A percentile compares a stretch with the other conserved stretches of the same genome.
These are phyloP conservation scores for Cyclaneusma minus DNA, from an alignment of 2,329 filamentous ascomycete species.

Conservation along the genomic window DNA sequence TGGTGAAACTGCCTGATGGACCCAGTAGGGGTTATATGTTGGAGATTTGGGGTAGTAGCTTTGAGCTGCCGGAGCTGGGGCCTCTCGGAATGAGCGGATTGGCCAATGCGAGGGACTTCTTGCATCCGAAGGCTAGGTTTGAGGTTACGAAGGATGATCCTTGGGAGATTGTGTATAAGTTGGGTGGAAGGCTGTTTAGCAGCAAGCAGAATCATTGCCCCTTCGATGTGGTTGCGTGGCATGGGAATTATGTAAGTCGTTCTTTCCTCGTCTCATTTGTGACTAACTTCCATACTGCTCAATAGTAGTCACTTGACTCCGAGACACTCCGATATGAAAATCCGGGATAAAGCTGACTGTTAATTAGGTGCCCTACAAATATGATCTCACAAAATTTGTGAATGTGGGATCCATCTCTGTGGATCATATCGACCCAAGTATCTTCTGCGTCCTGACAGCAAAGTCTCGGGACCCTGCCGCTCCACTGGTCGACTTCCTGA, in stretches of 20 bases:
- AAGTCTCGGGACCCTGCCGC: slow-evolving; percentile 35
- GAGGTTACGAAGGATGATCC: slow-evolving; percentile 27
- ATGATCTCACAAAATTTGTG: slow-evolving; percentile 40
- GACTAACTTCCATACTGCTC: no score
- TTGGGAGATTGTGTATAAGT: slow-evolving; percentile 41
- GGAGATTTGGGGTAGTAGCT: slow-evolving; percentile 47
- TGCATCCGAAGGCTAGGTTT: slow-evolving; percentile 37
- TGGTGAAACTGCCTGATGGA: slow-evolving; percentile 36
- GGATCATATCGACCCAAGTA: slow-evolving; percentile 51
- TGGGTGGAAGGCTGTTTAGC: slow-evolving; percentile 46
- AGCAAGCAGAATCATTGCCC: slow-evolving; percentile 50
- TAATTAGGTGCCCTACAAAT: slow-evolving; percentile 46
- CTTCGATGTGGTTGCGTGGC: slow-evolving; percentile 64
- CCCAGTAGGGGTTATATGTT: slow-evolving; percentile 46
- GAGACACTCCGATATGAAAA: no score
- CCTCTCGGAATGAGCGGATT: slow-evolving; percentile 46
- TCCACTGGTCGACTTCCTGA: slow-evolving; percentile 46
- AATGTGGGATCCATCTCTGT: slow-evolving; percentile 39
- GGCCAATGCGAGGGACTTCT: slow-evolving; percentile 47
- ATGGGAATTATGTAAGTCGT: slow-evolving; percentile 46
- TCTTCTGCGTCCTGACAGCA: slow-evolving; percentile 50
- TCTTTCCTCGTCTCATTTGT: slow-evolving; percentile 40
- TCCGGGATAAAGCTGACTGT: no score
- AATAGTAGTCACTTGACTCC: no score
- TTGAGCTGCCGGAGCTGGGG: slow-evolving; percentile 45